These are phyloP conservation scores for Verticillium isaacii DNA, from an alignment of 2,329 filamentous ascomycete genomes.

Conservation along the genomic window DNA sequence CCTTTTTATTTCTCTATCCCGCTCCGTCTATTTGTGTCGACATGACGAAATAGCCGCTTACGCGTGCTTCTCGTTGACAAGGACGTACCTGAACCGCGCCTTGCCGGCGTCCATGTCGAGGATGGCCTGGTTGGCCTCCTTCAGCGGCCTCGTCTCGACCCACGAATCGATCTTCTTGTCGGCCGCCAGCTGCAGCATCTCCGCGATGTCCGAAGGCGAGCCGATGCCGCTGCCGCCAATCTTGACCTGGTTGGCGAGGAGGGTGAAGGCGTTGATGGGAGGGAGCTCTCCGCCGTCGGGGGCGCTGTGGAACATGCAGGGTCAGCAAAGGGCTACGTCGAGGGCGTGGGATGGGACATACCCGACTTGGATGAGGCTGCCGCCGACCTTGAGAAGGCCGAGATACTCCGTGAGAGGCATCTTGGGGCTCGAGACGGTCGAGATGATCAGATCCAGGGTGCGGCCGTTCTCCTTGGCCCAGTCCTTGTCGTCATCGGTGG, in stretches of 20 bases:
- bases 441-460: conserved; percentile 54
- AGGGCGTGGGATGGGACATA: not conserved
- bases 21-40: not conserved
- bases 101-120: conserved; percentile 49
- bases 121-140: conserved; percentile 45
- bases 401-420: conserved; percentile 56
- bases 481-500: conserved; percentile 41
- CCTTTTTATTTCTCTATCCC: not conserved
- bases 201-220: conserved; percentile 39
- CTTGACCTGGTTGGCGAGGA: conserved; percentile 42
- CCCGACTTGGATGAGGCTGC: conserved; percentile 19
- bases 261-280: conserved; percentile 16
- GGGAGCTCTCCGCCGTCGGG: conserved; percentile 29
- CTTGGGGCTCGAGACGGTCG: conserved; percentile 41
- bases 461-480: conserved; percentile 48
- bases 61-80: conserved; percentile 28
- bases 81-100: conserved; percentile 36
- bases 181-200: conserved; percentile 51
- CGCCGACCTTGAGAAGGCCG: conserved; percentile 29
- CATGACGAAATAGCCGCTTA: not conserved
- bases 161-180: conserved; percentile 49
- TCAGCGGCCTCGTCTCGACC: conserved; percentile 47
- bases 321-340: not conserved
- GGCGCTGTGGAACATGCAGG: conserved; percentile 18
- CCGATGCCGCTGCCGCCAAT: conserved; percentile 39